A percentile compares a stretch with the other conserved stretches of the same genome.
Evolutionary conservation across 345 rosid genomes (phyloP).

Genomic region (Heritiera fomes): DNA sequence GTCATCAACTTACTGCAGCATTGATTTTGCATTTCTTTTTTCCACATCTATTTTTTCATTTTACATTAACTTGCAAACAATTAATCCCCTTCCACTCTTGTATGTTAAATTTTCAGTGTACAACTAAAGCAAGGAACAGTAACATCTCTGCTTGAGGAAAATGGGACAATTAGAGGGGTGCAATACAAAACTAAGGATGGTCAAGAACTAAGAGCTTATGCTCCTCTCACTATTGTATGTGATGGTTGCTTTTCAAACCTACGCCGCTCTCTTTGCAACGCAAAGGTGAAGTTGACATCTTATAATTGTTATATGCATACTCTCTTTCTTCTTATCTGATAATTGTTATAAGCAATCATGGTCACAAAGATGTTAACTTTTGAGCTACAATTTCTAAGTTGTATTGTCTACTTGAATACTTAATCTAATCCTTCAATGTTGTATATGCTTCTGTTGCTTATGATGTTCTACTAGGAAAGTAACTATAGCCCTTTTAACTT

Average conservation of each 20-base stretch:
- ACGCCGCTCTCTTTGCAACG: slow-evolving; percentile 61
- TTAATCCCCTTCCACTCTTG: neutral
- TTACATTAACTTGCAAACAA: neutral
- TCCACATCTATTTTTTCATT: neutral
- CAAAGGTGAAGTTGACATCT: slow-evolving; percentile 37
- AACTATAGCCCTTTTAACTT: neutral
- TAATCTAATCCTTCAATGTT: neutral
- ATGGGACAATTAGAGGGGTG: slow-evolving; percentile 46
- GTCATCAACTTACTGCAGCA: neutral
- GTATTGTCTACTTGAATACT: neutral
- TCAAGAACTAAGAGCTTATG: slow-evolving; percentile 38
- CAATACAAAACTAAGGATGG: slow-evolving; percentile 54
- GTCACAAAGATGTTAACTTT: neutral
- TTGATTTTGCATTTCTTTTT: neutral
- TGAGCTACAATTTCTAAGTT: neutral
- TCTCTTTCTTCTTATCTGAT: slow-evolving; percentile 1
- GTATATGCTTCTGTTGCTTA: neutral
- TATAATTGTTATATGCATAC: neutral
- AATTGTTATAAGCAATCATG: neutral
- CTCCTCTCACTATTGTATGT: slow-evolving; percentile 58
- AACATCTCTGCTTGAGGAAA: slow-evolving; percentile 47
- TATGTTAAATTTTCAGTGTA: slow-evolving; percentile 36
- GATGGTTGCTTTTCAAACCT: slow-evolving; percentile 64
- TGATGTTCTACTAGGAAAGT: neutral
- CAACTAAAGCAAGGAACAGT: slow-evolving; percentile 52